Conservation (phyloP, 768 basidiomycete species). For the Phylloporus rhodoxanthus region DNA sequence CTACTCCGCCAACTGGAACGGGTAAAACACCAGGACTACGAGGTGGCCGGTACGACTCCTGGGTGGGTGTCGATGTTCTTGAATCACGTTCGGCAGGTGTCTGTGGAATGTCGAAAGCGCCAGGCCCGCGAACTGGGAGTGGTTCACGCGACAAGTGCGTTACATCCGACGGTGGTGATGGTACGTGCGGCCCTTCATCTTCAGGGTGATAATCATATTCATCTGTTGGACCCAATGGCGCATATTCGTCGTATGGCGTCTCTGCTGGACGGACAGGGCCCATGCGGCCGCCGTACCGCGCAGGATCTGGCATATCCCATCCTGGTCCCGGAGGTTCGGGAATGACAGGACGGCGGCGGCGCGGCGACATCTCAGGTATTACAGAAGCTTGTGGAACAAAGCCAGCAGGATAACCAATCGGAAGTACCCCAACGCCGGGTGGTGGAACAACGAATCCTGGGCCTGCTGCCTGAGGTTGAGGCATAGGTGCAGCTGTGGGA, state of each 20-base stretch:
- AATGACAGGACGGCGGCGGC: slow-evolving; percentile 20
- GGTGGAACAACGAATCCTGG: slow-evolving; percentile 22
- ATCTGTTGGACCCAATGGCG: neutral
- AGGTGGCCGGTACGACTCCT: slow-evolving; percentile 17
- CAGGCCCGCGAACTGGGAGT: slow-evolving; percentile 17
- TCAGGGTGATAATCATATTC: slow-evolving; percentile 2
- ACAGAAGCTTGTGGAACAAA: slow-evolving; percentile 26
- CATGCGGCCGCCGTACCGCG: slow-evolving; percentile 1
- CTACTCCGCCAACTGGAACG: slow-evolving; percentile 10
- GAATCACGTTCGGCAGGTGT: slow-evolving; percentile 11
- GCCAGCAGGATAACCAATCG: slow-evolving; percentile 12
- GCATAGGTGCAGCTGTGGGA: slow-evolving; percentile 22
- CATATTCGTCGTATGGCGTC: slow-evolving; percentile 7
- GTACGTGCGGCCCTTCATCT: slow-evolving; percentile 22
- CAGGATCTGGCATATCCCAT: slow-evolving; percentile 24
- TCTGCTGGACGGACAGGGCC: slow-evolving; percentile 37
- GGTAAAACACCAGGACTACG: slow-evolving; percentile 11
- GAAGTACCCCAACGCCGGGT: slow-evolving; percentile 19
- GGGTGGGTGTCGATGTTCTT: slow-evolving; percentile 22
- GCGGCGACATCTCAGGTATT: slow-evolving; percentile 14
- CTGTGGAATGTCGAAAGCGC: slow-evolving; percentile 11
- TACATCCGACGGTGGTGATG: slow-evolving; percentile 17
- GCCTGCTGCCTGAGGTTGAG: slow-evolving; percentile 15
- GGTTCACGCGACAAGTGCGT: slow-evolving; percentile 4
- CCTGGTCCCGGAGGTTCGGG: slow-evolving; percentile 14